A percentile compares a stretch with the other conserved stretches of the same genome.
phyloP scores from a whole-genome alignment of 1,139 yeast genomes.

The Yarrowia galli region DNA sequence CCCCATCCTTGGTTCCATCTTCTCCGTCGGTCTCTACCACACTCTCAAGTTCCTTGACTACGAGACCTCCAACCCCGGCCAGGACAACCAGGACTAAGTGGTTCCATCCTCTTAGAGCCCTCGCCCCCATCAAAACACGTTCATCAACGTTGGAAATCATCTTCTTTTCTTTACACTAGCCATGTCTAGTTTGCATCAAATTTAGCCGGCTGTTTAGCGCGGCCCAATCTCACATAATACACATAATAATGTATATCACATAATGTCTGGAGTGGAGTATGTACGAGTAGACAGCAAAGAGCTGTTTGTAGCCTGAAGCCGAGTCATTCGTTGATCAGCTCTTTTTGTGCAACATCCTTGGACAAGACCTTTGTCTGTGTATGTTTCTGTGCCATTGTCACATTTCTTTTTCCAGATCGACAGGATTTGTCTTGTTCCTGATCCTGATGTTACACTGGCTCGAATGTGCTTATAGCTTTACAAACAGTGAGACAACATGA shows the following conservation, averaged over 20 bases:
- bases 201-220: neutral
- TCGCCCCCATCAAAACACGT: neutral
- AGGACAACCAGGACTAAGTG: slow-evolving; percentile 57
- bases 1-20: slow-evolving; percentile 71
- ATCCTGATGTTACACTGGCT: neutral
- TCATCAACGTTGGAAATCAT: slow-evolving; percentile 9
- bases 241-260: slow-evolving; percentile 21
- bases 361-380: too few relatives aligned
- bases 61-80: slow-evolving; percentile 76
- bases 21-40: slow-evolving; percentile 75
- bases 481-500: too few relatives aligned
- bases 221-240: slow-evolving; percentile 1
- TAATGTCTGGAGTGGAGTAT: neutral
- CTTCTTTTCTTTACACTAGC: slow-evolving; percentile 8
- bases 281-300: too few relatives aligned
- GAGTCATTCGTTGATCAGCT: too few relatives aligned
- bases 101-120: neutral
- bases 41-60: slow-evolving; percentile 70
- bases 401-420: slow-evolving; percentile 11
- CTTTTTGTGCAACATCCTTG: too few relatives aligned
- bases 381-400: too few relatives aligned
- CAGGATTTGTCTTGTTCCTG: neutral
- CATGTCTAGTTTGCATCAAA: slow-evolving; percentile 27
- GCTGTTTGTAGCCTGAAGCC: too few relatives aligned
- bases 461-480: too few relatives aligned